phyloP scores from a whole-genome alignment of 352 stramenopile species.

The Globisporangium emineosum region DNA sequence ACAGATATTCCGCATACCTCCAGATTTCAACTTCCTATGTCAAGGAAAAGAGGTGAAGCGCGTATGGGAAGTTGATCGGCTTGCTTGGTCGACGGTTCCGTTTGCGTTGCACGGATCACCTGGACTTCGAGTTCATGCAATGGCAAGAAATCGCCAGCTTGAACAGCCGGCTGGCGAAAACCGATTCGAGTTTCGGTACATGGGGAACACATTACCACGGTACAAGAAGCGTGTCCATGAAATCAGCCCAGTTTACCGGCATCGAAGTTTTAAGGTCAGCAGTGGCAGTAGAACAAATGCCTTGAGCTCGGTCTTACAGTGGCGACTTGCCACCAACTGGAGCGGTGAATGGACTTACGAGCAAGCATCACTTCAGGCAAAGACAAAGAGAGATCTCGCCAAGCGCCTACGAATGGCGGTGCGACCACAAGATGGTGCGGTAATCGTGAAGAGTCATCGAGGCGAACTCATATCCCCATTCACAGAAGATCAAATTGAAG shows the following conservation, averaged over 20 bases:
- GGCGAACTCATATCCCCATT: constrained; percentile 44
- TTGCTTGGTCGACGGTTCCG: constrained; percentile 51
- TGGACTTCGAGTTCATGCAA: constrained; percentile 33
- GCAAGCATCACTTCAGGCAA: constrained; percentile 28
- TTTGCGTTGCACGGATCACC: constrained; percentile 59
- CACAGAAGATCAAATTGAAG: constrained; percentile 6
- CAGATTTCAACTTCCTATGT: constrained; percentile 50
- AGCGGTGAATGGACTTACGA: constrained; percentile 63
- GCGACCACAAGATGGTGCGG: constrained; percentile 21
- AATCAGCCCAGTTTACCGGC: constrained; percentile 53
- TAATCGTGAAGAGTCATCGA: constrained; percentile 48
- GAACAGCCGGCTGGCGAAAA: constrained; percentile 32
- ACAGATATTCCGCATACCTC: constrained; percentile 36
- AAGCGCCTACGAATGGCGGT: constrained; percentile 37
- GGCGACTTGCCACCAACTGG: constrained; percentile 53
- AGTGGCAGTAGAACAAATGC: constrained; percentile 25
- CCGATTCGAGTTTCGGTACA: constrained; percentile 61
- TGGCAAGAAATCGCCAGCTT: constrained; percentile 33
- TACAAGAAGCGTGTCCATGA: constrained; percentile 63
- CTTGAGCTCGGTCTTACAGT: constrained; percentile 30
- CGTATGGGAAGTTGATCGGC: constrained; percentile 53
- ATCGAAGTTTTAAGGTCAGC: constrained; percentile 29
- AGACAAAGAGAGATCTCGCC: constrained; percentile 34
- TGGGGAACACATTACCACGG: constrained; percentile 48
- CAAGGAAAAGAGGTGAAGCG: constrained; percentile 46